Evolutionary conservation across 345 rosid genomes (phyloP).

Genomic region (Aurinia saxatilis): DNA sequence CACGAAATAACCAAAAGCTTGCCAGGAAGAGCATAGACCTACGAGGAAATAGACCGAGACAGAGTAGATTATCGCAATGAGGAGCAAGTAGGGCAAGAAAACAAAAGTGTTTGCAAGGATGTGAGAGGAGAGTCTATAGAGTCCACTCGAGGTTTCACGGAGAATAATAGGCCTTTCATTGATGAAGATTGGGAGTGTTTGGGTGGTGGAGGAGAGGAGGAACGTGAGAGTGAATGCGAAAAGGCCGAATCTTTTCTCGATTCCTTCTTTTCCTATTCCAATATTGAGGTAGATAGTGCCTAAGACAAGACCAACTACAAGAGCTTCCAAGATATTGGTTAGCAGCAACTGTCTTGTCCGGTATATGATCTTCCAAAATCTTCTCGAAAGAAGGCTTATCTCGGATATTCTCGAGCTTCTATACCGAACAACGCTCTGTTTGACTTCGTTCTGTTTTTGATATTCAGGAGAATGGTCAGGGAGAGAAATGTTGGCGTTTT

Average conservation of each 20-base stretch:
- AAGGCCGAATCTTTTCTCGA: constrained; percentile 72
- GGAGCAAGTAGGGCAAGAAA: constrained; percentile 75
- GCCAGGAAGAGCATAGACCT: constrained; percentile 77
- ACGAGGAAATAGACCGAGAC: constrained; percentile 72
- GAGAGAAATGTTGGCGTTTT: constrained; percentile 17
- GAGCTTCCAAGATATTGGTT: constrained; percentile 70
- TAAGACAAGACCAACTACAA: constrained; percentile 76
- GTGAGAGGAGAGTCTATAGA: constrained; percentile 77
- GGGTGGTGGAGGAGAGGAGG: constrained; percentile 88
- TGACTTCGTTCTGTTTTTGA: not conserved
- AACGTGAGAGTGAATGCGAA: constrained; percentile 95
- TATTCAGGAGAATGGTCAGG: not conserved
- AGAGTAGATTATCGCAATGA: constrained; percentile 60
- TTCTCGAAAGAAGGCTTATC: constrained; percentile 38
- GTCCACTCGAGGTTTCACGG: constrained; percentile 76
- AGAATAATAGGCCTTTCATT: constrained; percentile 74
- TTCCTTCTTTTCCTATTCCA: constrained; percentile 66
- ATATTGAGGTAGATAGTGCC: constrained; percentile 85
- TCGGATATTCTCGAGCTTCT: constrained; percentile 59
- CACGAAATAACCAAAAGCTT: constrained; percentile 65
- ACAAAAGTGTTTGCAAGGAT: constrained; percentile 77
- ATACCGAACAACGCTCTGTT: constrained; percentile 28
- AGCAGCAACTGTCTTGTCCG: constrained; percentile 77
- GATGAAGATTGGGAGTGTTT: constrained; percentile 87
- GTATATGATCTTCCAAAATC: constrained; percentile 80